Base-by-base conservation (phyloP, 805 yeast species). In the Kazachstania viticola region DNA sequence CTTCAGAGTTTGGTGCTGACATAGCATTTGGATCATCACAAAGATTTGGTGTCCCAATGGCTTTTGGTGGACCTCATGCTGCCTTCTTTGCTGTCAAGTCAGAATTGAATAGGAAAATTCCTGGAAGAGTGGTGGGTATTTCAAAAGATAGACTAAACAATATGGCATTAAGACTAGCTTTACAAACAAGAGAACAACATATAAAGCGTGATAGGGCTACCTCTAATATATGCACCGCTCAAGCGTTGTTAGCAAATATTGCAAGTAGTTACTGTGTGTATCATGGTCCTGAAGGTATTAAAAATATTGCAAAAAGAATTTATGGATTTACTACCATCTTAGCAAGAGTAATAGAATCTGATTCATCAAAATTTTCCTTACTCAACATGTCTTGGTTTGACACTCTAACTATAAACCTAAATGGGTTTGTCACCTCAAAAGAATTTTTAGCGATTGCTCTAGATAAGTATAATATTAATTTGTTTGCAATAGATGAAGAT, bases 51-150 rank as follows among this genome's bases (percentile, higher is more conserved):
- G 96, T 88, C 25, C 97, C 98, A 34, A 72, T 88, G 64, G 98
- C 97, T 5, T 91, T 75, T 54, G 98, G 98, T 50, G 98, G 98
- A 14, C 98, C 98, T 3, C 98, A 91, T 57, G 97, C 98, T 29
- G 98, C 95, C 1, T 91, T 83, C 61, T 87, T 91, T 47, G 83
- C 97, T 7, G 94, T 88, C 25, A 68, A 73, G n/a, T 73, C 75
- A 37, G 69, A 74, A 34, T 67, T 79, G 45, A 82, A 83, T 52
- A 74, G 98, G 54, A 91, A 87, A 59, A 84, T 91, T 56, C 98
- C 98, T 2, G 98, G 98, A 27, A 73, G 98, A 62, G 71, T 91
- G 34, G 87, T 91, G 34, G 98, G 98, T 51, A 75, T 82, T 25
- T 76, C 94, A 25, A 83, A 82, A 54, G 98, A 88, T 56, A 71